Base-by-base conservation (phyloP, 2,329 filamentous ascomycete genomes). In the Microcyclosporella mali region DNA sequence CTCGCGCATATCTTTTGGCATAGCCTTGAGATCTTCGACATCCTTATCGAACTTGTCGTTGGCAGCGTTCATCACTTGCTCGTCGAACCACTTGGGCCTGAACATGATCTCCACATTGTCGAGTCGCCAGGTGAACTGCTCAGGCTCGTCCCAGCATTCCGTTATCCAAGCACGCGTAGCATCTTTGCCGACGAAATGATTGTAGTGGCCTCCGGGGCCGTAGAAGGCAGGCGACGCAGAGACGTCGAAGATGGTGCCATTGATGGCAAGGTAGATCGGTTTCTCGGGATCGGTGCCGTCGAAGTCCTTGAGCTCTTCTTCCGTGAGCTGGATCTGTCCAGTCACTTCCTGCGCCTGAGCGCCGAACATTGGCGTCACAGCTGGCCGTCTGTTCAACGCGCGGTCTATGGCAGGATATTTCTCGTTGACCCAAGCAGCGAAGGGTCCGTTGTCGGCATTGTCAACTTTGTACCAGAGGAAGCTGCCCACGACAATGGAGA, bases 181-280 rank as follows among this genome's bases (percentile, higher is more conserved):
- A 37, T 61, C 58, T 33, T 49, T 46, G 28, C 57, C 58, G 16
- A 53, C 52, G 41, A 61, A 59, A 41, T 58, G 55, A 33, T 54
- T 37, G 49, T 61, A 61, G 38, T 55, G 54, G 3, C 58, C 58
- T 11, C 56, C 52, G 1, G 58, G 58, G 16, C 58, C 58, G 50
- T 61, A 61, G 51, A 60, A 59, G 37, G 45, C 40, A 12, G 53
- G 58, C 2, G 37, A 43, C 34, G 52, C 46, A 11, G 56, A 56
- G 37, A 61, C 58, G 49, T 61, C 58, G 50, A 56, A 60, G 46
- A 61, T 56, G 28, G 53, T 59, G 46, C 53, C 51, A 45, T 60
- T 56, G 43, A 61, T 53, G 37, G 52, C 58, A 40, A 61, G 50
- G 40, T 57, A 57, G 47, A 61, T 55, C 7, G 58, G 58, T 25